A percentile compares a stretch with the other conserved stretches of the same genome.
phyloP scores from a whole-genome alignment of 2,329 filamentous ascomycete species.

The Ophiostoma ulmi region DNA sequence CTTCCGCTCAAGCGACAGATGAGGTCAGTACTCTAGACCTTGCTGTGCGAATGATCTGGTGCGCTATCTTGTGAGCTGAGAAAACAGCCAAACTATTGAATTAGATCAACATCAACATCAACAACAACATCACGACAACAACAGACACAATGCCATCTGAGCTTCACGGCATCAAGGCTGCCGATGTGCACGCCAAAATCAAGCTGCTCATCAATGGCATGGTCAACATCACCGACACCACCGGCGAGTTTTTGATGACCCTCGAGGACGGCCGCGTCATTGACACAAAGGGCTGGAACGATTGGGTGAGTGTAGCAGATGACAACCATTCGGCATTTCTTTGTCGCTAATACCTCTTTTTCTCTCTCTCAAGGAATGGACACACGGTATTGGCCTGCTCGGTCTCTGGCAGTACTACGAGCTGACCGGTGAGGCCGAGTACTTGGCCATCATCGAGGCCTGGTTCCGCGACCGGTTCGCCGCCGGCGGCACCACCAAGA shows the following conservation, averaged over 20 bases:
- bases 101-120: neutral
- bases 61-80: neutral
- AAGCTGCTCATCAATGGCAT: constrained; percentile 65
- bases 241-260: constrained; percentile 66
- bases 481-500: constrained; percentile 71
- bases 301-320: constrained; percentile 47
- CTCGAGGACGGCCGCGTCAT: constrained; percentile 70
- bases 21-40: neutral
- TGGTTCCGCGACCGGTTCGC: constrained; percentile 68
- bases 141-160: constrained; percentile 37
- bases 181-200: constrained; percentile 52
- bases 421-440: constrained; percentile 57
- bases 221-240: constrained; percentile 70
- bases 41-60: neutral
- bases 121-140: neutral
- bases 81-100: neutral
- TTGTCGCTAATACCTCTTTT: neutral
- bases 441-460: constrained; percentile 61
- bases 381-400: constrained; percentile 73
- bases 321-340: neutral
- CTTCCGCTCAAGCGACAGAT: constrained; percentile 1
- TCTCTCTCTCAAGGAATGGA: constrained; percentile 53
- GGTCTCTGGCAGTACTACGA: constrained; percentile 79
- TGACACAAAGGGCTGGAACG: constrained; percentile 78
- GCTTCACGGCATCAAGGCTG: constrained; percentile 43